These are phyloP conservation scores for Tolypocladium cylindrosporum DNA, from an alignment of 2,329 filamentous ascomycete species.

Conservation along the genomic window DNA sequence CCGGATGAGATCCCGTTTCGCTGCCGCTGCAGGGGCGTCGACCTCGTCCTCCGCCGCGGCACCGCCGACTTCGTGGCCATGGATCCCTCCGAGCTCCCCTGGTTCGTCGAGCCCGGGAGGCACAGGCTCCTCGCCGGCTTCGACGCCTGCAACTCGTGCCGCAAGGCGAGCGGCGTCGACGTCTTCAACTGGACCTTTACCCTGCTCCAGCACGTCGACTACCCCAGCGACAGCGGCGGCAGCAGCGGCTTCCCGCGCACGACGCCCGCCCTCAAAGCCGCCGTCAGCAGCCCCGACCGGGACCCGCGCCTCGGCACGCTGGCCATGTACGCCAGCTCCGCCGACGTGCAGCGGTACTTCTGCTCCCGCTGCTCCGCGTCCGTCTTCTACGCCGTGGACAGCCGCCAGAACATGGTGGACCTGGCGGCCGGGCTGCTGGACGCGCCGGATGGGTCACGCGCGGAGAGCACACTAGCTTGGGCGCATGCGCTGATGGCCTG, in stretches of 20 bases:
- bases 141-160: slow-evolving; percentile 39
- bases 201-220: slow-evolving; percentile 27
- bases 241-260: slow-evolving; percentile 9
- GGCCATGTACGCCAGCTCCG: slow-evolving; percentile 29
- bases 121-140: slow-evolving; percentile 27
- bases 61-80: slow-evolving; percentile 18
- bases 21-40: slow-evolving; percentile 37
- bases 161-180: slow-evolving; percentile 29
- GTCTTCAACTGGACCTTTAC: slow-evolving; percentile 35
- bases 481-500: slow-evolving; percentile 16
- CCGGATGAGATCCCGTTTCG: slow-evolving; percentile 22
- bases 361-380: slow-evolving; percentile 36
- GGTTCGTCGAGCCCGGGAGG: slow-evolving; percentile 31
- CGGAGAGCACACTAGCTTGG: slow-evolving; percentile 34
- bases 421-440: slow-evolving; percentile 34
- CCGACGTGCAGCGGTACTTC: slow-evolving; percentile 31
- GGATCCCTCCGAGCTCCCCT: slow-evolving; percentile 21
- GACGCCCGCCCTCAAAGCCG: slow-evolving; percentile 18
- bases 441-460: slow-evolving; percentile 32
- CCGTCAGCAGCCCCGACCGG: slow-evolving; percentile 15
- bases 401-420: slow-evolving; percentile 28
- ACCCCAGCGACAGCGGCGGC: background rate
- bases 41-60: slow-evolving; percentile 26
- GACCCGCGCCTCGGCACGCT: slow-evolving; percentile 32
- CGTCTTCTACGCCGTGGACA: slow-evolving; percentile 33